Conservation (phyloP, 2,329 filamentous ascomycete species). For the Lachnellula arida region DNA sequence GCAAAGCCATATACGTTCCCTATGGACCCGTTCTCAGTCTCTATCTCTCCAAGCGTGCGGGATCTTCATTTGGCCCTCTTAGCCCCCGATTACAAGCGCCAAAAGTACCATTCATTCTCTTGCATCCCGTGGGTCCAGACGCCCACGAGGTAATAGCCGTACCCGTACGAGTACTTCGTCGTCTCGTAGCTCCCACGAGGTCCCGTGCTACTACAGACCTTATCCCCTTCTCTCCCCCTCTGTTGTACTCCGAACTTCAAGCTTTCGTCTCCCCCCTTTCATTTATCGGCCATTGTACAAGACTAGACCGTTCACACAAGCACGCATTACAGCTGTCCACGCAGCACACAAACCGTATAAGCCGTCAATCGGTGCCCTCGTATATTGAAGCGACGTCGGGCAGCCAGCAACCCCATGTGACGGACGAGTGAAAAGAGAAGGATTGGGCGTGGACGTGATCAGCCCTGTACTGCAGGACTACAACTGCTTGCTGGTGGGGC, state of each 20-base stretch:
- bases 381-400: constrained; percentile 18
- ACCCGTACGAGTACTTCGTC: constrained; percentile 7
- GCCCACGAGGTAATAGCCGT: constrained; percentile 23
- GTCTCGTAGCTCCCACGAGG: constrained; percentile 23
- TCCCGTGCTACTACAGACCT: constrained; percentile 24
- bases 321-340: constrained; percentile 23
- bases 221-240: constrained; percentile 18
- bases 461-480: constrained; percentile 32
- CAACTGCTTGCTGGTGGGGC: constrained; percentile 27
- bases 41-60: constrained; percentile 20
- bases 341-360: constrained; percentile 18
- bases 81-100: constrained; percentile 29
- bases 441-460: constrained; percentile 32
- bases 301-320: constrained; percentile 15
- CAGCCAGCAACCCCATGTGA: constrained; percentile 30
- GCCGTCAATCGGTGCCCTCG: constrained; percentile 19
- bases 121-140: constrained; percentile 24
- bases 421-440: constrained; percentile 29
- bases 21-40: constrained; percentile 28
- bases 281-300: constrained; percentile 20
- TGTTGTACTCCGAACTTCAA: constrained; percentile 19
- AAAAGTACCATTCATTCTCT: constrained; percentile 14
- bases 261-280: constrained; percentile 16
- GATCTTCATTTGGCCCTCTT: constrained; percentile 25
- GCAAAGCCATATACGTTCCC: constrained; percentile 36